Evolutionary conservation across 2,329 filamentous ascomycete species (phyloP).

Genomic region (Colletotrichum sidae): DNA sequence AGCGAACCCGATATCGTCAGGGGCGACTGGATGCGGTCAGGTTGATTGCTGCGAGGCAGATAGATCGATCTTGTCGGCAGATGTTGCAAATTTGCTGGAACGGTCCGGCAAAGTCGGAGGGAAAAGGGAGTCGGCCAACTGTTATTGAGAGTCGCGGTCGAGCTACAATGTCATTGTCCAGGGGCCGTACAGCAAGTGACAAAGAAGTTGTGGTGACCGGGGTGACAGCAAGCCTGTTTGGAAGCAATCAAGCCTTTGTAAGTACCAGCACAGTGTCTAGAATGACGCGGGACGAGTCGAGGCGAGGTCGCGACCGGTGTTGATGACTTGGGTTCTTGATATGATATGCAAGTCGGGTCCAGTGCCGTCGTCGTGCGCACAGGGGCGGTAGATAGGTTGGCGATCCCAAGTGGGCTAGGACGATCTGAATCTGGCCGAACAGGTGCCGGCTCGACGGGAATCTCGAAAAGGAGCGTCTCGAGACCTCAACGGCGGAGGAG

Average conservation of each 20-base stretch:
- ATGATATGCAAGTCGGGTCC: constrained; percentile 10
- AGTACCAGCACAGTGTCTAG: constrained; percentile 34
- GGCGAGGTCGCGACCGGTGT: constrained; percentile 1
- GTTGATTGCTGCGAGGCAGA: too few species aligned
- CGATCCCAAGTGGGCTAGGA: constrained; percentile 33
- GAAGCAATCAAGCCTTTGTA: constrained; percentile 23
- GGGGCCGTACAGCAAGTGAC: constrained; percentile 19
- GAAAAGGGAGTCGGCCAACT: constrained; percentile 11
- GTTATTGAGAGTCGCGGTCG: constrained; percentile 27
- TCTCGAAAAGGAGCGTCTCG: background rate
- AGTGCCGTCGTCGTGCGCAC: constrained; percentile 8
- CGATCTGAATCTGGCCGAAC: constrained; percentile 33
- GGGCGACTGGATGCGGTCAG: constrained; percentile 8
- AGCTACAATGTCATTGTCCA: constrained; percentile 34
- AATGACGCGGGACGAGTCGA: constrained; percentile 25
- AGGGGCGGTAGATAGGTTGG: constrained; percentile 20
- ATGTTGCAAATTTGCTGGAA: constrained; percentile 19
- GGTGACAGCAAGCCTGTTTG: constrained; percentile 28
- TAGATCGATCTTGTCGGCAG: background rate
- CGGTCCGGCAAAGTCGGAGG: constrained; percentile 20
- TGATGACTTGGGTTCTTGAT: constrained; percentile 16
- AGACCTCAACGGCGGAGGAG: background rate
- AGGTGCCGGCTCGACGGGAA: constrained; percentile 26
- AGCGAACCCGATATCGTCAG: background rate
- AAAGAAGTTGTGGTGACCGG: constrained; percentile 6